phyloP scores from a whole-genome alignment of 2,329 filamentous ascomycete species.

The Paecilomyces formosus region DNA sequence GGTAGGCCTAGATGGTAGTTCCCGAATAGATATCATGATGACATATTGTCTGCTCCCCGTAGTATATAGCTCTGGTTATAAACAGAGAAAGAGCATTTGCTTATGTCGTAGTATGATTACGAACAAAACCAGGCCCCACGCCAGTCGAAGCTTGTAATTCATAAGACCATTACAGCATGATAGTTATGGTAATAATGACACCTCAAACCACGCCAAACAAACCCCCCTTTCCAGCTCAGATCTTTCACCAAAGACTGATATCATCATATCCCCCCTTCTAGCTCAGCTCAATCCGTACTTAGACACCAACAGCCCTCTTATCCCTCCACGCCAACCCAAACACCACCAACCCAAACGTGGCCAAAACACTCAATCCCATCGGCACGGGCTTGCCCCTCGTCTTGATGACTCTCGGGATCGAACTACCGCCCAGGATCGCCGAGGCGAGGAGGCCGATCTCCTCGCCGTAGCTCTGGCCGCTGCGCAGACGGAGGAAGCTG shows the following conservation, averaged over 20 bases:
- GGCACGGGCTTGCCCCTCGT: constrained; percentile 73
- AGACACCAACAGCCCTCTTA: constrained; percentile 16
- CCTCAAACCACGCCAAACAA: too few species aligned
- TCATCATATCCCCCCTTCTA: too few species aligned
- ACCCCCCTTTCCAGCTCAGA: too few species aligned
- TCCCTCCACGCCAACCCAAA: constrained; percentile 63
- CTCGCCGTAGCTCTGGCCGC: constrained; percentile 68
- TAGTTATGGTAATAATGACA: too few species aligned
- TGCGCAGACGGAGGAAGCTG: constrained; percentile 72
- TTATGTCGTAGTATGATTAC: too few species aligned
- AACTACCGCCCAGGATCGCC: constrained; percentile 71
- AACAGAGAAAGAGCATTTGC: too few species aligned
- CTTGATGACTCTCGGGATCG: constrained; percentile 79
- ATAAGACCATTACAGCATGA: too few species aligned
- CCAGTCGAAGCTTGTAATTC: too few species aligned
- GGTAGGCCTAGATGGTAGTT: not conserved
- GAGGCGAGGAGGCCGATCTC: constrained; percentile 87
- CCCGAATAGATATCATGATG: not conserved
- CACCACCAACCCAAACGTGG: constrained; percentile 67
- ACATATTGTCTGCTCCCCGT: too few species aligned
- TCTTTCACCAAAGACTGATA: too few species aligned
- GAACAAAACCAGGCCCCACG: too few species aligned
- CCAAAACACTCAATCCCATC: constrained; percentile 67
- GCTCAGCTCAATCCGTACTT: not conserved
- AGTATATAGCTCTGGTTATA: too few species aligned